Percentiles rank a stretch among this genome's conserved stretches.
These are phyloP conservation scores for Xylaria castorea DNA, from an alignment of 495 filamentous ascomycete species.

Conservation along the genomic window DNA sequence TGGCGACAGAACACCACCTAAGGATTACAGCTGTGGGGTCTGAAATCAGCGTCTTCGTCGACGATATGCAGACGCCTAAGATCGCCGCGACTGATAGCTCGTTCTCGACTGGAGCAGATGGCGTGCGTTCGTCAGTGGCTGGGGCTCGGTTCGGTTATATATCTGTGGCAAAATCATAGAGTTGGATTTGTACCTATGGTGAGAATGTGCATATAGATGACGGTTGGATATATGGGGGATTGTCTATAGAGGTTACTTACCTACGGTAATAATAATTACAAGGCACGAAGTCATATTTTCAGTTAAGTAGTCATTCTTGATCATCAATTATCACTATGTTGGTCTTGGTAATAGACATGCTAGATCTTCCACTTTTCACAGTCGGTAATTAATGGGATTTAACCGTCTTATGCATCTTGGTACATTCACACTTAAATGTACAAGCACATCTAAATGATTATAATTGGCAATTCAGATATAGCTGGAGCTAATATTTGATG, in stretches of 20 bases:
- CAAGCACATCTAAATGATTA: neutral
- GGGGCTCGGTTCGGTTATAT: constrained; percentile 32
- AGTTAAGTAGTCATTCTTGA: neutral
- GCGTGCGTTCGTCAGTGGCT: constrained; percentile 31
- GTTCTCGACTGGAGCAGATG: constrained; percentile 33
- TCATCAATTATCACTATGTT: neutral
- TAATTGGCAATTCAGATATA: neutral
- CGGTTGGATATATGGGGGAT: neutral
- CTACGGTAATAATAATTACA: constrained; percentile 3
- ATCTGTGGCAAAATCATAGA: constrained; percentile 34
- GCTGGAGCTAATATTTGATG: neutral
- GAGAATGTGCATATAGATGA: neutral
- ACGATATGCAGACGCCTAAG: constrained; percentile 29
- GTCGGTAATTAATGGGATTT: neutral
- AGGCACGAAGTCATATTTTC: neutral
- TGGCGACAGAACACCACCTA: constrained; percentile 28
- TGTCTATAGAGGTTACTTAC: neutral
- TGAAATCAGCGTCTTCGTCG: constrained; percentile 36
- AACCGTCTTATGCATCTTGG: neutral
- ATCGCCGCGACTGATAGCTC: constrained; percentile 30
- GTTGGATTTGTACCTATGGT: neutral
- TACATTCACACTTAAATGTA: neutral
- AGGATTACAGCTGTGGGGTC: constrained; percentile 32
- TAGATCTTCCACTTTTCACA: neutral
- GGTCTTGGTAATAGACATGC: neutral